phyloP scores from a whole-genome alignment of 371 early-diverging fungal species.

The Mucor racemosus region DNA sequence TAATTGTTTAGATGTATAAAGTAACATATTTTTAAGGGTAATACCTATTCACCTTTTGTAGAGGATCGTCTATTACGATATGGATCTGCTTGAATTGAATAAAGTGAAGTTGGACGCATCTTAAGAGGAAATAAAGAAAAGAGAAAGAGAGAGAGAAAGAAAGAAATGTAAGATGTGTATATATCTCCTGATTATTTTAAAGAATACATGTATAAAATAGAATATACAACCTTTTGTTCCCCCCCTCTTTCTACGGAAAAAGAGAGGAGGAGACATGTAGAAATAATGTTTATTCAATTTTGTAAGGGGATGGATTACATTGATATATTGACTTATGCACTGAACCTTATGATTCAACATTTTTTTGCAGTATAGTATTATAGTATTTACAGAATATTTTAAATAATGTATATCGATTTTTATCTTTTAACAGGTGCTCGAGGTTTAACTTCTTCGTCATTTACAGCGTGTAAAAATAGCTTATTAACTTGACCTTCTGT shows the following conservation, averaged over 20 bases:
- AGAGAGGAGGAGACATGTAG: constrained; percentile 7
- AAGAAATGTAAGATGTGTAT: neutral
- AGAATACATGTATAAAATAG: neutral
- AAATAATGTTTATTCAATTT: too few relatives aligned
- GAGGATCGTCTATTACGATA: constrained; percentile 24
- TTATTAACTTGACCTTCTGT: constrained; percentile 36
- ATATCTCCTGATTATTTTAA: neutral
- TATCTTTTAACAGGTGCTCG: constrained; percentile 49
- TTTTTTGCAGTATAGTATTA: neutral
- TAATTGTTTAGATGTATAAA: neutral
- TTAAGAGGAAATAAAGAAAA: neutral
- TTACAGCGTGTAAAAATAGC: constrained; percentile 32
- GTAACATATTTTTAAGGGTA: too few relatives aligned
- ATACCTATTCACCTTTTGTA: constrained; percentile 28
- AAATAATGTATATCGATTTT: constrained; percentile 2
- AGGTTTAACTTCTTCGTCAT: constrained; percentile 29
- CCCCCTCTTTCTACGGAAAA: neutral
- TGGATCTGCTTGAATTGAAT: constrained; percentile 22
- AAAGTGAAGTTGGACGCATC: constrained; percentile 17
- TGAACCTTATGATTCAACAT: neutral
- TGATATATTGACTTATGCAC: neutral
- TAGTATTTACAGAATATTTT: neutral
- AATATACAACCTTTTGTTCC: neutral
- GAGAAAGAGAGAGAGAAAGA: neutral
- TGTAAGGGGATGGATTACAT: neutral